These are phyloP conservation scores for Candida orba DNA, from an alignment of 805 yeast species.

Conservation along the genomic window DNA sequence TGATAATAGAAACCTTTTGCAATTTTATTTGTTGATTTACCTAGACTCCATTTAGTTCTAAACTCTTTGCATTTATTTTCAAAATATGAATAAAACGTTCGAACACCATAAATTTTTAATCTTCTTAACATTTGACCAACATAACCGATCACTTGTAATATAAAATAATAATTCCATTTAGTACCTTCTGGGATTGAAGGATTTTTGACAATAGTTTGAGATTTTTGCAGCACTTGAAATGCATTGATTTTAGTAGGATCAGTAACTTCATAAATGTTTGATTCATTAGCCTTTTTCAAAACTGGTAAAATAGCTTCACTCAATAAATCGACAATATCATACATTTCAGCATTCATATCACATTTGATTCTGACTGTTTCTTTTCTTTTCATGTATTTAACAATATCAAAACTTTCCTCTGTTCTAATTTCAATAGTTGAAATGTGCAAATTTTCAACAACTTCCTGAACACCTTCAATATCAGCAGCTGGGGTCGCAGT, in stretches of 20 bases:
- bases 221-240: slow-evolving; percentile 63
- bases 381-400: slow-evolving; percentile 68
- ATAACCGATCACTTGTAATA: slow-evolving; percentile 54
- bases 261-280: slow-evolving; percentile 53
- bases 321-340: slow-evolving; percentile 45
- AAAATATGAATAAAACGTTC: slow-evolving; percentile 66
- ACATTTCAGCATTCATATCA: slow-evolving; percentile 45
- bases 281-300: slow-evolving; percentile 53
- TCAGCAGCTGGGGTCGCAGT: slow-evolving; percentile 96
- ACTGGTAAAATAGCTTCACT: slow-evolving; percentile 64
- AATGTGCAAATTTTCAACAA: slow-evolving; percentile 64
- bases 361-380: slow-evolving; percentile 54
- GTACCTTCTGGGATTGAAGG: slow-evolving; percentile 55
- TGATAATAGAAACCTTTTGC: slow-evolving; percentile 57
- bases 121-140: slow-evolving; percentile 68
- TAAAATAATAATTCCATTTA: slow-evolving; percentile 65
- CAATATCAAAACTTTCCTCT: slow-evolving; percentile 73
- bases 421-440: slow-evolving; percentile 81
- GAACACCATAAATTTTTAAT: slow-evolving; percentile 74
- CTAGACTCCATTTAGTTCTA: slow-evolving; percentile 47
- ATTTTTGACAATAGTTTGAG: slow-evolving; percentile 48
- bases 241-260: slow-evolving; percentile 66
- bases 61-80: slow-evolving; percentile 50
- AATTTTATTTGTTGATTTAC: slow-evolving; percentile 57
- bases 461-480: slow-evolving; percentile 80